These are phyloP conservation scores for Coffea canephora DNA, from an alignment of 257 asterid genomes.

Conservation along the genomic window DNA sequence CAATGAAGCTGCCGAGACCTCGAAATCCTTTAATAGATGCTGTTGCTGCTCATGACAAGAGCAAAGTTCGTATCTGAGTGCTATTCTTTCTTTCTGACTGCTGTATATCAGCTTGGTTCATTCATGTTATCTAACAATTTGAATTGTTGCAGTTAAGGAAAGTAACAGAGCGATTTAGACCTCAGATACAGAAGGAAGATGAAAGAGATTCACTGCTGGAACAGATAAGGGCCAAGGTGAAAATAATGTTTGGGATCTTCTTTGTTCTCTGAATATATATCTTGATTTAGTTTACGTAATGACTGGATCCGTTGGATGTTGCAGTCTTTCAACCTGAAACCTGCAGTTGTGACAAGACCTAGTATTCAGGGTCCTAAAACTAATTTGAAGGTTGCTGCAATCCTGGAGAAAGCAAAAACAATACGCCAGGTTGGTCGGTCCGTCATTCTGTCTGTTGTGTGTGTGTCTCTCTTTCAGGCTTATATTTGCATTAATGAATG, in stretches of 20 bases:
- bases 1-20: slow-evolving; percentile 54
- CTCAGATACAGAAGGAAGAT: slow-evolving; percentile 50
- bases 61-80: slow-evolving; percentile 55
- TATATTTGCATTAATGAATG: slow-evolving; percentile 2
- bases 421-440: slow-evolving; percentile 67
- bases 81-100: background rate
- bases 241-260: background rate
- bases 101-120: slow-evolving; percentile 9
- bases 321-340: slow-evolving; percentile 89
- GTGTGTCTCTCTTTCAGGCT: background rate
- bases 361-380: slow-evolving; percentile 67
- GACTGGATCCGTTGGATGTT: slow-evolving; percentile 27
- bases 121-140: slow-evolving; percentile 25
- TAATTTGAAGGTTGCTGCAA: slow-evolving; percentile 78
- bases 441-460: slow-evolving; percentile 2
- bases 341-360: slow-evolving; percentile 61
- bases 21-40: slow-evolving; percentile 72
- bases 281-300: slow-evolving; percentile 20
- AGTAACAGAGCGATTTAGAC: slow-evolving; percentile 56
- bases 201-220: slow-evolving; percentile 77
- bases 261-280: background rate
- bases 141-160: slow-evolving; percentile 70
- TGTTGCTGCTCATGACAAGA: slow-evolving; percentile 70
- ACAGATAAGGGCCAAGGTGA: slow-evolving; percentile 85
- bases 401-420: slow-evolving; percentile 84